A percentile compares a stretch with the other conserved stretches of the same genome.
Evolutionary conservation across 768 basidiomycete genomes (phyloP).

Genomic region (Kwoniella sp.): DNA sequence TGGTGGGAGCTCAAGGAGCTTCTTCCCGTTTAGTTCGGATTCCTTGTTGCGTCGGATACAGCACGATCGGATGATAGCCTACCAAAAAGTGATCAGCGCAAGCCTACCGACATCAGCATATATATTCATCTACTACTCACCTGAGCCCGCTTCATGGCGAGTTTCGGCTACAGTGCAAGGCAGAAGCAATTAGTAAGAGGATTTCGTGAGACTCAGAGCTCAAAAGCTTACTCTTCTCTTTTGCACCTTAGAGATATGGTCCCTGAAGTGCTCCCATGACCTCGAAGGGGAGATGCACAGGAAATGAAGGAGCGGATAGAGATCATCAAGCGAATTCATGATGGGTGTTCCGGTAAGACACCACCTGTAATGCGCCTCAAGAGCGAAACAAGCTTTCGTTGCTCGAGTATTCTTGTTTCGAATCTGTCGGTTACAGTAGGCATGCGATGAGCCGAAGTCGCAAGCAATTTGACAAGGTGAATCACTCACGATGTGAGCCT

Average conservation of each 20-base stretch:
- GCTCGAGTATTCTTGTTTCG: conserved; percentile 49
- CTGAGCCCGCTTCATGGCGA: conserved; percentile 65
- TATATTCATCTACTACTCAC: conserved; percentile 18
- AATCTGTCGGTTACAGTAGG: conserved; percentile 38
- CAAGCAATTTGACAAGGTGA: conserved; percentile 53
- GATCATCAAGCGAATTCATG: conserved; percentile 66
- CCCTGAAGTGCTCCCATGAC: conserved; percentile 69
- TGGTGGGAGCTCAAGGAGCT: conserved; percentile 67
- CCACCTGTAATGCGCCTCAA: conserved; percentile 67
- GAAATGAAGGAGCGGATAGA: conserved; percentile 60
- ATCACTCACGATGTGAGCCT: conserved; percentile 57
- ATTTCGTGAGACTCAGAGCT: too few species aligned
- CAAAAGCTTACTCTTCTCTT: conserved; percentile 26
- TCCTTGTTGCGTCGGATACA: conserved; percentile 71
- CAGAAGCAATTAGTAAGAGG: background rate
- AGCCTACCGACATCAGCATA: background rate
- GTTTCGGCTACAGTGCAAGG: conserved; percentile 46
- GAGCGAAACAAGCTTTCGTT: conserved; percentile 67
- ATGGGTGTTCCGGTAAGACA: conserved; percentile 70
- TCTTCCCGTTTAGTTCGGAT: conserved; percentile 67
- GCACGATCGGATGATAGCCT: conserved; percentile 64
- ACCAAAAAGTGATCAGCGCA: background rate
- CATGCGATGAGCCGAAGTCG: background rate
- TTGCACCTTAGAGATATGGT: conserved; percentile 56
- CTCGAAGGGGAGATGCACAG: conserved; percentile 57